phyloP scores from a whole-genome alignment of 169 alveolate species.

The Babesia divergens region DNA sequence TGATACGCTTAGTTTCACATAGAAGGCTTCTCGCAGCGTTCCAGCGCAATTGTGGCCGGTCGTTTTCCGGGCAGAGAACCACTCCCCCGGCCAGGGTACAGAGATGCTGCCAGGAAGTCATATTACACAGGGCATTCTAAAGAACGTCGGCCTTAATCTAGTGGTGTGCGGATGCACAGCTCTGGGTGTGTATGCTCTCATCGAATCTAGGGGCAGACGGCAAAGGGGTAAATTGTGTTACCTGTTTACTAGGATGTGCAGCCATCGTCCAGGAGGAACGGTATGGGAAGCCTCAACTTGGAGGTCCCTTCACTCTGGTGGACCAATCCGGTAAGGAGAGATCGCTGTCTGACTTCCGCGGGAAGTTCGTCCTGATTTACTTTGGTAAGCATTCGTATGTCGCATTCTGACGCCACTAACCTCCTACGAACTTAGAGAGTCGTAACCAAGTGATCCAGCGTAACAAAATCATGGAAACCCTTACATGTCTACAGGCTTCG shows the following conservation, averaged over 20 bases:
- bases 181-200: constrained; percentile 5
- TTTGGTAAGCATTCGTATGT: constrained; percentile 40
- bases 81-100: constrained; percentile 2
- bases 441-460: no score
- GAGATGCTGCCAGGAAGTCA: no score
- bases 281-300: constrained; percentile 80
- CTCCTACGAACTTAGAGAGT: no score
- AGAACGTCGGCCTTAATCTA: background rate
- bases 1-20: background rate
- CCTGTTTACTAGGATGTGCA: background rate
- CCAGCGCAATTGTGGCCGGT: background rate
- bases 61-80: constrained; percentile 2
- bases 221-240: constrained; percentile 12
- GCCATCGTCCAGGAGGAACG: constrained; percentile 54
- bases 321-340: constrained; percentile 66
- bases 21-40: background rate
- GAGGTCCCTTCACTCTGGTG: constrained; percentile 80
- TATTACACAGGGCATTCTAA: background rate
- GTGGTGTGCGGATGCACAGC: constrained; percentile 22
- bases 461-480: no score
- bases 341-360: constrained; percentile 59
- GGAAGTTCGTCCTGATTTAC: constrained; percentile 58
- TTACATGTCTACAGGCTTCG: constrained; percentile 66
- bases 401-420: background rate
- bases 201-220: constrained; percentile 1